Evolutionary conservation across 306 rosid species (phyloP).

Genomic region (Hippophae tibetana): DNA sequence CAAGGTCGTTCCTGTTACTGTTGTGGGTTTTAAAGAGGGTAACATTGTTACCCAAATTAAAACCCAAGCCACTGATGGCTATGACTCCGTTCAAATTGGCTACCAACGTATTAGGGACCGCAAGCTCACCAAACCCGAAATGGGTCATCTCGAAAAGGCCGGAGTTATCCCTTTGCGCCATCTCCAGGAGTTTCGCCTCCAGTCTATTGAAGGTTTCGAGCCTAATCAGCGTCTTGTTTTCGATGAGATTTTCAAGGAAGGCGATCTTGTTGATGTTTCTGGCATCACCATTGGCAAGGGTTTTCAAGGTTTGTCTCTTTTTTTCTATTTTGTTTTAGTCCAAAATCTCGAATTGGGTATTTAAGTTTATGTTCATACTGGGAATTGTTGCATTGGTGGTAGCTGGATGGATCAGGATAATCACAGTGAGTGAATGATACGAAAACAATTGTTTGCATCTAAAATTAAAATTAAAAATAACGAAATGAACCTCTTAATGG

Average conservation of each 20-base stretch:
- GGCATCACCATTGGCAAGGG: conserved; percentile 97
- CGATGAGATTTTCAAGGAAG: conserved; percentile 68
- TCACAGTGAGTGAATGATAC: no score
- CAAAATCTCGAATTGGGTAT: neutral
- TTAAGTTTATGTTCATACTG: no score
- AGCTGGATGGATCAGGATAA: no score
- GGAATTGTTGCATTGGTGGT: no score
- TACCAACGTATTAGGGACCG: conserved; percentile 74
- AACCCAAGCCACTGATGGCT: conserved; percentile 75
- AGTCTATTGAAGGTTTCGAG: conserved; percentile 39
- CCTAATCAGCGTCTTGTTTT: conserved; percentile 54
- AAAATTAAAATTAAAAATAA: no score
- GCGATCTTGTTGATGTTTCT: conserved; percentile 83
- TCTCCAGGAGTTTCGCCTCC: conserved; percentile 91
- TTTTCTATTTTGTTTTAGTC: neutral
- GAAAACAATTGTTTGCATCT: no score
- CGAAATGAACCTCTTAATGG: no score
- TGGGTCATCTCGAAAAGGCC: conserved; percentile 74
- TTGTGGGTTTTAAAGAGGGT: conserved; percentile 91
- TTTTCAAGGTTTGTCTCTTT: conserved; percentile 50
- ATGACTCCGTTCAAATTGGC: conserved; percentile 74
- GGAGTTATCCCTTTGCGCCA: conserved; percentile 85
- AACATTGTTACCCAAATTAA: conserved; percentile 82
- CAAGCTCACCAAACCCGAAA: conserved; percentile 72
- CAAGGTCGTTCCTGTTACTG: conserved; percentile 76